Conservation (phyloP, 2,329 filamentous ascomycete genomes). For the Clarireedia paspali region DNA sequence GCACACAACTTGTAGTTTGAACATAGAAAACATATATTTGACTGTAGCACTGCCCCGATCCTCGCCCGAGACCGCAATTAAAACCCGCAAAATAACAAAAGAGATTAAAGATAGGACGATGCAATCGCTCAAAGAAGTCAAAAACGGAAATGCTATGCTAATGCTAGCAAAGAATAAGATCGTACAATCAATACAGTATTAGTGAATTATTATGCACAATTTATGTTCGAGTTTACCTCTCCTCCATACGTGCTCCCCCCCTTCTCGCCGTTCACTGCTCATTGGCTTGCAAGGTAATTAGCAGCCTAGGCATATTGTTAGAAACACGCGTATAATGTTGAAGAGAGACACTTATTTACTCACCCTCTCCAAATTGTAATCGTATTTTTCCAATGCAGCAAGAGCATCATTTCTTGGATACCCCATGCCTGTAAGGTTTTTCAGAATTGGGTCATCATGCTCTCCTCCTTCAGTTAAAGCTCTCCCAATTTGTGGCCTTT, state of each 20-base stretch:
- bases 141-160: too few relatives aligned
- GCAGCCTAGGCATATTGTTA: slow-evolving; percentile 22
- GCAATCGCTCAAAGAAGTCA: too few relatives aligned
- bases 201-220: neutral
- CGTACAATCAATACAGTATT: neutral
- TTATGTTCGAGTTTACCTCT: neutral
- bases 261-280: slow-evolving; percentile 10
- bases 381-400: slow-evolving; percentile 80
- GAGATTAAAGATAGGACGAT: too few relatives aligned
- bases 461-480: slow-evolving; percentile 66
- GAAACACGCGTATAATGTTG: too few relatives aligned
- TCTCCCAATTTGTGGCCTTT: slow-evolving; percentile 47
- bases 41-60: too few relatives aligned
- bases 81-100: too few relatives aligned
- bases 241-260: neutral
- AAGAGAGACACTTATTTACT: slow-evolving; percentile 28
- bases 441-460: slow-evolving; percentile 86
- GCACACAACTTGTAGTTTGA: too few relatives aligned
- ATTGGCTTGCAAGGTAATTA: slow-evolving; percentile 30
- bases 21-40: too few relatives aligned
- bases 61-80: too few relatives aligned
- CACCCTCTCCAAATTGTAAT: slow-evolving; percentile 94
- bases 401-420: slow-evolving; percentile 69
- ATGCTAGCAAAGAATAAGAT: neutral
- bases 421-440: slow-evolving; percentile 84